Evolutionary conservation across 441 rosid species (phyloP).

Genomic region (Theobroma grandiflorum): DNA sequence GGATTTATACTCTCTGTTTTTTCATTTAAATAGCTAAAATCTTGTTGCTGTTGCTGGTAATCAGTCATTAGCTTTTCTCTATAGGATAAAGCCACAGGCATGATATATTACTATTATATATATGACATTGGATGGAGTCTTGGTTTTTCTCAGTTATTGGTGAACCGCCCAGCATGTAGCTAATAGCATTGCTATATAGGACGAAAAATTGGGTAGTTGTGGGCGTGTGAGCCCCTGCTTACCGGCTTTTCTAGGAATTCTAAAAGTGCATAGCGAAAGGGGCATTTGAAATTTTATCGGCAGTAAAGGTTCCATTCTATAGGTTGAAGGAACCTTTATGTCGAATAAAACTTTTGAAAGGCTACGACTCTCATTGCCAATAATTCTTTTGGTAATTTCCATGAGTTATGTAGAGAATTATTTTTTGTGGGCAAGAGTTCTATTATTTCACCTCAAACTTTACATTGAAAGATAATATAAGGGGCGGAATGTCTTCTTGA

Average conservation of each 20-base stretch:
- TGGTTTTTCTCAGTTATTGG: neutral
- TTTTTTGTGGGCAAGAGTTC: too few relatives aligned
- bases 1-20: too few relatives aligned
- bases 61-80: neutral
- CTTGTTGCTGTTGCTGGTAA: neutral
- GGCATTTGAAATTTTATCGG: neutral
- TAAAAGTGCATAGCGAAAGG: neutral
- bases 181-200: neutral
- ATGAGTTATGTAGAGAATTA: neutral
- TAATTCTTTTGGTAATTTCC: neutral
- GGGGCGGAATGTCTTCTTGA: too few relatives aligned
- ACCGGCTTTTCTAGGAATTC: neutral
- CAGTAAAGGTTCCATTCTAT: neutral
- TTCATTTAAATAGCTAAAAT: neutral
- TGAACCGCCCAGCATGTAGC: constrained; percentile 1
- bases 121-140: neutral
- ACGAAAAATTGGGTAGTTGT: neutral
- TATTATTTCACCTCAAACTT: too few relatives aligned
- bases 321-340: neutral
- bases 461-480: too few relatives aligned
- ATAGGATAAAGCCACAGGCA: neutral
- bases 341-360: neutral
- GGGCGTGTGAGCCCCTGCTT: neutral
- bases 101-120: neutral
- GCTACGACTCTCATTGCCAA: neutral